Evolutionary conservation across 441 rosid genomes (phyloP).

Genomic region (Eutrema salsugineum): DNA sequence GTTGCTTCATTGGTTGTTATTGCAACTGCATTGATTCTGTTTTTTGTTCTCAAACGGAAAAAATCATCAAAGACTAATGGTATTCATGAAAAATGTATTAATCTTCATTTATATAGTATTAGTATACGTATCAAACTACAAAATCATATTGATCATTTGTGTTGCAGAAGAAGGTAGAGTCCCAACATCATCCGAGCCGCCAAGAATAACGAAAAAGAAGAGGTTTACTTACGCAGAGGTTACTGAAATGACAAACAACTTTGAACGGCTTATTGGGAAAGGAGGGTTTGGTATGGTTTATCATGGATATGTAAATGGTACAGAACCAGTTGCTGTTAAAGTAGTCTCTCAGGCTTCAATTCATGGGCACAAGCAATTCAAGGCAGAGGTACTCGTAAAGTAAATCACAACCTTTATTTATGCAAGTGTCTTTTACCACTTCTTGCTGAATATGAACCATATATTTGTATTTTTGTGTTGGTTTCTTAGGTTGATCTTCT

Average conservation of each 20-base stretch:
- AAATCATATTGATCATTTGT: neutral
- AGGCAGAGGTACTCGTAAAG: conserved; percentile 31
- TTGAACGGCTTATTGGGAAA: conserved; percentile 32
- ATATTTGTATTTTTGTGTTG: neutral
- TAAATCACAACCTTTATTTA: neutral
- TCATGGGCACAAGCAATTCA: conserved; percentile 38
- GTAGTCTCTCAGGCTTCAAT: conserved; percentile 33
- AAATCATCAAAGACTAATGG: conserved; percentile 4
- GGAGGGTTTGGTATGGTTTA: conserved; percentile 46
- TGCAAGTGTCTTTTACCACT: neutral
- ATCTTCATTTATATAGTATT: neutral
- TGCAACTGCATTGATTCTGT: conserved; percentile 8
- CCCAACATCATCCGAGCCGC: conserved; percentile 9
- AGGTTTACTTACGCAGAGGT: conserved; percentile 33
- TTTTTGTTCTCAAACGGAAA: conserved; percentile 18
- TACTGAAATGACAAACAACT: conserved; percentile 38
- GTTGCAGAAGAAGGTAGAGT: neutral
- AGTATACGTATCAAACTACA: neutral
- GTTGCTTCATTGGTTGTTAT: conserved; percentile 22
- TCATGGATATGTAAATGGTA: conserved; percentile 34
- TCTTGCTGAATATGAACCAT: neutral
- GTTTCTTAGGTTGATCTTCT: conserved; percentile 37
- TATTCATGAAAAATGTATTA: neutral
- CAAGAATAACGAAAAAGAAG: conserved; percentile 25
- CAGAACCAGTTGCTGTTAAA: conserved; percentile 40